These are phyloP conservation scores for Cubamyces lactineus DNA, from an alignment of 768 basidiomycete species.

Conservation along the genomic window DNA sequence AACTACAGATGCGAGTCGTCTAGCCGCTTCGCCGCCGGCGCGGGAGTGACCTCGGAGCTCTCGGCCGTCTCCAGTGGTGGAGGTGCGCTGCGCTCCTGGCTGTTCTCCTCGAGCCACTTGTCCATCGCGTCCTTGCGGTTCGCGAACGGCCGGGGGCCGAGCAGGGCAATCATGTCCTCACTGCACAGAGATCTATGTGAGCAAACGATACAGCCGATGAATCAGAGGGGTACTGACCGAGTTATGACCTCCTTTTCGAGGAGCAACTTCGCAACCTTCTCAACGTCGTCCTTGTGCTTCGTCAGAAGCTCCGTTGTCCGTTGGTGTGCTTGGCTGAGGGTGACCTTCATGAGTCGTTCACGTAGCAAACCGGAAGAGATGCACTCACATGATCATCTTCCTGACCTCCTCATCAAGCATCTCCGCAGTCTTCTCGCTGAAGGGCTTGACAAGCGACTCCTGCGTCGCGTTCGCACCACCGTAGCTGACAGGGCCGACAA, in stretches of 20 bases:
- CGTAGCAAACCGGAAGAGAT: background rate
- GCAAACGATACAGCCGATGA: background rate
- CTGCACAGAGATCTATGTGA: constrained; percentile 41
- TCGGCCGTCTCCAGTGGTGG: constrained; percentile 55
- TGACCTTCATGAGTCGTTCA: constrained; percentile 16
- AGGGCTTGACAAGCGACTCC: constrained; percentile 94
- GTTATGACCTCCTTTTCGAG: constrained; percentile 97
- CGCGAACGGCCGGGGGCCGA: constrained; percentile 83
- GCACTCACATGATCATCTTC: constrained; percentile 85
- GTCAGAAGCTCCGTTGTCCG: constrained; percentile 83
- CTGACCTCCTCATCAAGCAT: constrained; percentile 90
- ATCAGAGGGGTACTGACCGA: constrained; percentile 52
- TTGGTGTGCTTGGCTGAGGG: constrained; percentile 67
- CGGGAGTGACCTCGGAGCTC: constrained; percentile 42
- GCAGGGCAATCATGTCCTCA: constrained; percentile 84
- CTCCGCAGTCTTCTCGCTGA: constrained; percentile 96
- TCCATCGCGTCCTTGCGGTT: constrained; percentile 91
- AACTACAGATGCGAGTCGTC: constrained; percentile 31
- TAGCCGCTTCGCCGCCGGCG: constrained; percentile 50
- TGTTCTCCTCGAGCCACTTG: constrained; percentile 90
- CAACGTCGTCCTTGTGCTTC: constrained; percentile 82
- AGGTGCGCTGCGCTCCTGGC: constrained; percentile 60
- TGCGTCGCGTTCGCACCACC: constrained; percentile 84
- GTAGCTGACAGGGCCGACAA: constrained; percentile 96
- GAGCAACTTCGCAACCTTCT: constrained; percentile 89